Base-by-base conservation (phyloP, 1,139 yeast species). In the Maudiozyma humilis region DNA sequence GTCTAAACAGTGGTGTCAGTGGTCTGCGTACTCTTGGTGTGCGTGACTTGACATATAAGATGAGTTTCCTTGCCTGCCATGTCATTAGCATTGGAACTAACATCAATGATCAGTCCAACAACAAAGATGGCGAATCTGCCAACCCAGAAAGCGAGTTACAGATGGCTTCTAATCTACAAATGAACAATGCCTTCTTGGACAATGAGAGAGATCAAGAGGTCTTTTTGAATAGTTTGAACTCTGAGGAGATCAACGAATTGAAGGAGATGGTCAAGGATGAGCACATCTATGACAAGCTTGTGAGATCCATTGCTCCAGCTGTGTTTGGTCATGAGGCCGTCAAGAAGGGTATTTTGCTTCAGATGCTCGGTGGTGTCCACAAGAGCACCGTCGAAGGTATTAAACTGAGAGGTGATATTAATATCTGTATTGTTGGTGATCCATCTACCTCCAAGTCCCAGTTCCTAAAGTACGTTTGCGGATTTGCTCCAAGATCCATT, bases 401-500 rank as follows among this genome's bases (percentile, higher is more conserved):
- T 53, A 84, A 88, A 55, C 73, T 91, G 52, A 80, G 99, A 71
- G 99, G 99, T 55, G 99, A 93, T 62, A 91, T 91, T 59, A 91
- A 91, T 62, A 84, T 91, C 43, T 91, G 99, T 70, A 76, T 91
- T 54, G 98, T 91, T 43, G 99, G 99, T 43, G 99, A 91, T 62
- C 99, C 99, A 1, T 89, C 97, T 1, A 91, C 98, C 8, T 88
- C 98, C 25, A 91, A 91, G 63, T 89, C 97, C 0, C 99, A 91
- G 63, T 91, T 91, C 61, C 71, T 91, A 59, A 91, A 93, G 65
- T 93, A 93, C 63, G 96, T 91, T 14, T 84, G 91, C 57, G 79
- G 85, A 1, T 88, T 91, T 63, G 77, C 94, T 32, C 97, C 98
- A 23, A 75, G 99, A 57, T 88, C 97, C 1, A 89, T 91, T 32